phyloP scores from a whole-genome alignment of 2,329 filamentous ascomycete species.

The Byssothecium circinans region DNA sequence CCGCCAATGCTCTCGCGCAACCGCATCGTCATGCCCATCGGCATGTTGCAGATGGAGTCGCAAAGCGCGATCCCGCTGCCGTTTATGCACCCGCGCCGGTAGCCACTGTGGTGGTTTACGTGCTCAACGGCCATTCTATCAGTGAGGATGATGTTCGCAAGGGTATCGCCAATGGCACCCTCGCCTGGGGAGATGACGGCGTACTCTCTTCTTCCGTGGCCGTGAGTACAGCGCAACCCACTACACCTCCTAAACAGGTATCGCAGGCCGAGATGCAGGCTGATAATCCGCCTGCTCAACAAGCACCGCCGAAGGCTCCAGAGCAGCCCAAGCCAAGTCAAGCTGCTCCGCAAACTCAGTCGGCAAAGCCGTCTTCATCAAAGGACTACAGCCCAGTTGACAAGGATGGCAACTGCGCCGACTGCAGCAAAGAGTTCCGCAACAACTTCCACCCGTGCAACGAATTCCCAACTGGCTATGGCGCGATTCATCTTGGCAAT shows the following conservation, averaged over 20 bases:
- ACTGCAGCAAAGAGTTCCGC: conserved; percentile 71
- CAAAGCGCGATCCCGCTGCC: conserved; percentile 56
- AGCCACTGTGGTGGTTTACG: conserved; percentile 69
- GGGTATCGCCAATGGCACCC: conserved; percentile 69
- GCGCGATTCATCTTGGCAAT: conserved; percentile 71
- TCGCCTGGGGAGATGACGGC: conserved; percentile 66
- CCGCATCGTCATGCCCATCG: conserved; percentile 58
- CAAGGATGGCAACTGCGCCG: conserved; percentile 40
- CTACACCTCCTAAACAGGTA: conserved; percentile 14
- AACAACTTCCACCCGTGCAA: conserved; percentile 71
- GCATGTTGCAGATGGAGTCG: conserved; percentile 39
- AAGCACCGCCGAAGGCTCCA: no score
- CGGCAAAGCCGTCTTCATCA: conserved; percentile 15
- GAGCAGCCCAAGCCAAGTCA: conserved; percentile 12
- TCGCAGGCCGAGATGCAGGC: no score
- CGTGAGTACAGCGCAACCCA: conserved; percentile 17
- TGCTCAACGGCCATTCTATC: conserved; percentile 67
- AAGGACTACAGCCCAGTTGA: conserved; percentile 24
- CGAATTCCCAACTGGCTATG: conserved; percentile 78
- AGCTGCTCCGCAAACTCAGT: conserved; percentile 1
- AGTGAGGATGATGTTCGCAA: conserved; percentile 65
- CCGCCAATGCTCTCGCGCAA: conserved; percentile 57
- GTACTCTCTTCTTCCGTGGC: conserved; percentile 41
- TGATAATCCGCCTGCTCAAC: no score
- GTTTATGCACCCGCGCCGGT: conserved; percentile 56